These are phyloP conservation scores for Coprinopsis cinerea DNA, from an alignment of 768 basidiomycete genomes.

Conservation along the genomic window DNA sequence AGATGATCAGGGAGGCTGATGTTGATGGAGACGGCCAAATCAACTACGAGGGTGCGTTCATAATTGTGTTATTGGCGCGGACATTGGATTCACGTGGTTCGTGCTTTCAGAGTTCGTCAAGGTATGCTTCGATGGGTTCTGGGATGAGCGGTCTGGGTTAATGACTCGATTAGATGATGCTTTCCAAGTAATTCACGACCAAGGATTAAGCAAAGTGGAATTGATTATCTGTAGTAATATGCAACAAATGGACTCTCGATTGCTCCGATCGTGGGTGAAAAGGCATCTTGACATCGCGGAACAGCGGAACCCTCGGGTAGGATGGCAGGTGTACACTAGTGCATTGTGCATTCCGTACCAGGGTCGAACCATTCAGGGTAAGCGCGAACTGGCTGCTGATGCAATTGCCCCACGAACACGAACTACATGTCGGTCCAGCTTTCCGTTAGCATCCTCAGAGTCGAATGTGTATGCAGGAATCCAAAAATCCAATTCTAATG, in stretches of 20 bases:
- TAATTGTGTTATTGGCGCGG: background rate
- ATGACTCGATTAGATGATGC: conserved; percentile 9
- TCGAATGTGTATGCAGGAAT: too few species aligned
- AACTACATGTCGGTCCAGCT: too few species aligned
- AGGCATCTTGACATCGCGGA: too few species aligned
- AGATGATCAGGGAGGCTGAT: conserved; percentile 97
- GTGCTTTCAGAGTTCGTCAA: conserved; percentile 11
- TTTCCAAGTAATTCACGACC: conserved; percentile 10
- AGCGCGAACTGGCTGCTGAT: too few species aligned
- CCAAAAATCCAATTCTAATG: too few species aligned
- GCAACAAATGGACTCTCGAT: conserved; percentile 6
- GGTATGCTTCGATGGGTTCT: background rate
- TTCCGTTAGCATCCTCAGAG: too few species aligned
- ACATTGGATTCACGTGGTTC: background rate
- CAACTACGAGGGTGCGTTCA: conserved; percentile 67
- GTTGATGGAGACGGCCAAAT: conserved; percentile 93
- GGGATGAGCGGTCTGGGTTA: background rate
- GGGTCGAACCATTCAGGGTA: too few species aligned
- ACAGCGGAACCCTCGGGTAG: too few species aligned
- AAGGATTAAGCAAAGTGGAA: background rate
- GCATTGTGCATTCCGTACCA: too few species aligned
- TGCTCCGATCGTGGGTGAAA: background rate
- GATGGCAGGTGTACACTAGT: too few species aligned
- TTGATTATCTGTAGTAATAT: conserved; percentile 1
- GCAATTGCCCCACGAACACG: too few species aligned